Evolutionary conservation across 768 basidiomycete genomes (phyloP).

Genomic region (Asterophora parasitica): DNA sequence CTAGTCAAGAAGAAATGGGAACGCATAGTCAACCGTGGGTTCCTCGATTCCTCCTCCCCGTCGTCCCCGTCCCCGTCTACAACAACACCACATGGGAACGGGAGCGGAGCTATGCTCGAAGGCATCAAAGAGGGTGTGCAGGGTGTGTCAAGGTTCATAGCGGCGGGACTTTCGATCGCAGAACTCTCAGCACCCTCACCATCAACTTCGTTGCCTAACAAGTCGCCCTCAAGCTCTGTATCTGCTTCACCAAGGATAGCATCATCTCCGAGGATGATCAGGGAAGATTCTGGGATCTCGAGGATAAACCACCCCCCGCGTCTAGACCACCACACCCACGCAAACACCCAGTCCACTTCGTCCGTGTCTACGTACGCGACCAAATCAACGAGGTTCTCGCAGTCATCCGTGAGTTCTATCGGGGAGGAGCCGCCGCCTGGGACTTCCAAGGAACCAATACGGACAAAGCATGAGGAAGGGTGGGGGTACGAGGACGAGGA

Average conservation of each 20-base stretch:
- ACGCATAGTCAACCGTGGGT: constrained; percentile 65
- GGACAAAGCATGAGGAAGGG: too few relatives aligned
- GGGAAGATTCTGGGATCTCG: too few relatives aligned
- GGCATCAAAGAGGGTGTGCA: constrained; percentile 65
- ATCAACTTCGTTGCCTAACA: not conserved
- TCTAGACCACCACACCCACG: constrained; percentile 7
- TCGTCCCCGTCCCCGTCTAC: not conserved
- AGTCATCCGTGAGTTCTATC: constrained; percentile 42
- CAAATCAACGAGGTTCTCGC: constrained; percentile 36
- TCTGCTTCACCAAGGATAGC: too few relatives aligned
- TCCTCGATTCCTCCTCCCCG: constrained; percentile 17
- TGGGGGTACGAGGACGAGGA: constrained; percentile 20
- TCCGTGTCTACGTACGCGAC: constrained; percentile 16
- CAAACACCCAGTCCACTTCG: constrained; percentile 12
- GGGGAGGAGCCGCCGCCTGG: constrained; percentile 25
- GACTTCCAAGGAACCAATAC: too few relatives aligned
- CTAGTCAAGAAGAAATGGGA: constrained; percentile 83
- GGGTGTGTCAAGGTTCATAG: constrained; percentile 51
- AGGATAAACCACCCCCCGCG: not conserved
- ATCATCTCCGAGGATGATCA: too few relatives aligned
- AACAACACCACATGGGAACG: constrained; percentile 16
- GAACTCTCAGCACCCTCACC: constrained; percentile 21
- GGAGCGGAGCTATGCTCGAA: constrained; percentile 41
- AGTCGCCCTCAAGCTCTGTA: too few relatives aligned
- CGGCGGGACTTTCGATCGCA: constrained; percentile 34